Evolutionary conservation across 2,329 filamentous ascomycete species (phyloP).

Genomic region (Sporothrix inflata): DNA sequence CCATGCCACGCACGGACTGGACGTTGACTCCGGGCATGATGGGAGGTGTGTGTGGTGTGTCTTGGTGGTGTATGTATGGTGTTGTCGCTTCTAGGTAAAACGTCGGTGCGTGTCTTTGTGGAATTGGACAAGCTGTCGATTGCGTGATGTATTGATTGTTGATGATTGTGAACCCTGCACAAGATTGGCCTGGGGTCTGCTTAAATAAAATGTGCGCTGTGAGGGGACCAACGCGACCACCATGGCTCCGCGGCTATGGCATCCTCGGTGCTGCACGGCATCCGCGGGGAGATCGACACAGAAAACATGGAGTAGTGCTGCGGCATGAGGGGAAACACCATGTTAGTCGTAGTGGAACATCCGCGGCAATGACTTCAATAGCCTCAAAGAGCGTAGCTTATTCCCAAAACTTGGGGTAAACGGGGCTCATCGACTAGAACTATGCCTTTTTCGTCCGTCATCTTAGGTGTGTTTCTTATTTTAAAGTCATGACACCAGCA

Average conservation of each 20-base stretch:
- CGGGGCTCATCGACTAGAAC: not conserved
- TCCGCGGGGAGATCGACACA: not conserved
- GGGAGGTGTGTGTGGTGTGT: not conserved
- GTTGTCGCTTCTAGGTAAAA: not conserved
- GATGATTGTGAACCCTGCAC: not conserved
- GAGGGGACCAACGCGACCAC: not conserved
- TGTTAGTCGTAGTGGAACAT: not conserved
- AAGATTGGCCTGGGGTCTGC: not conserved
- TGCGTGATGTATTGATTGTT: not conserved
- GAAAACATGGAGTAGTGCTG: not conserved
- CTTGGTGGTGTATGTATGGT: not conserved
- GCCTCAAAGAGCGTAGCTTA: not conserved
- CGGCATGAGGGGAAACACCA: not conserved
- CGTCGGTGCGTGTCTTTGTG: not conserved
- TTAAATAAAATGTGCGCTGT: not conserved
- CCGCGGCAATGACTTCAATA: not conserved
- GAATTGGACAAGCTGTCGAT: not conserved
- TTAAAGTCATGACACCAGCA: not conserved
- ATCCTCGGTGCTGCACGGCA: not conserved
- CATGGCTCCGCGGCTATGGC: not conserved
- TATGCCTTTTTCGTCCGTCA: not conserved
- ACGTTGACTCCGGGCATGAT: constrained; percentile 12
- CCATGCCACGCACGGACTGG: constrained; percentile 11
- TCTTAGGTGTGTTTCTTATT: not conserved
- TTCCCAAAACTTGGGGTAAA: not conserved